phyloP scores from a whole-genome alignment of 306 rosid species.

The Quercus engelmannii region DNA sequence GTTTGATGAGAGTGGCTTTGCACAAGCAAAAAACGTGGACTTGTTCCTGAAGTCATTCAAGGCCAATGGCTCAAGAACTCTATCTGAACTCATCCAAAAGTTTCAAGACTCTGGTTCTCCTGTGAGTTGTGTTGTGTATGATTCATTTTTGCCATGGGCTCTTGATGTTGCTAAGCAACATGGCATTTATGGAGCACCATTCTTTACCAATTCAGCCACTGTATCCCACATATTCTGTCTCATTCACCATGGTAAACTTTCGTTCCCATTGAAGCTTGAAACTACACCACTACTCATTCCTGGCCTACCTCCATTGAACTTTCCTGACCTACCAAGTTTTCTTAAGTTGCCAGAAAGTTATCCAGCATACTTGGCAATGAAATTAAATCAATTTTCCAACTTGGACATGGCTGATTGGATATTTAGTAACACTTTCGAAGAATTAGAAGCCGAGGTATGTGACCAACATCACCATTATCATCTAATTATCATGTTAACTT shows the following conservation, averaged over 20 bases:
- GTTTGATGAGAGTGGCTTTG: slow-evolving; percentile 44
- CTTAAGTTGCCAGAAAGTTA: slow-evolving; percentile 46
- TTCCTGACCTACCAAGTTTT: slow-evolving; percentile 45
- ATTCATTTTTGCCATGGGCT: slow-evolving; percentile 47
- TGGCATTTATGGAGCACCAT: slow-evolving; percentile 34
- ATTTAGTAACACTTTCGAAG: slow-evolving; percentile 50
- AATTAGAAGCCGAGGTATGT: slow-evolving; percentile 47
- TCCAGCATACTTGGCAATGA: slow-evolving; percentile 64
- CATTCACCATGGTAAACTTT: slow-evolving; percentile 24
- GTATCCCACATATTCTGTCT: slow-evolving; percentile 41
- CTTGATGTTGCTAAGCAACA: slow-evolving; percentile 49
- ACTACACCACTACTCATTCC: slow-evolving; percentile 38
- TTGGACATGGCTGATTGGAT: slow-evolving; percentile 46
- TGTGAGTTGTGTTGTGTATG: slow-evolving; percentile 43
- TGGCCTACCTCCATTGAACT: slow-evolving; percentile 47
- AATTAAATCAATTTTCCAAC: slow-evolving; percentile 52
- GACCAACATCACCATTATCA: neutral
- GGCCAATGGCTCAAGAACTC: slow-evolving; percentile 31
- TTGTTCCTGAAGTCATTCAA: slow-evolving; percentile 28
- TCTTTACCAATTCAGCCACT: slow-evolving; percentile 46
- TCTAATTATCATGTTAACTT: neutral
- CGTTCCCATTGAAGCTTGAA: slow-evolving; percentile 30
- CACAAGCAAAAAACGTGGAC: slow-evolving; percentile 35
- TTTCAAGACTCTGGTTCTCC: slow-evolving; percentile 5
- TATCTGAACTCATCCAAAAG: slow-evolving; percentile 26